phyloP scores from a whole-genome alignment of 2,329 filamentous ascomycete genomes.

The Esteya vermicola region DNA sequence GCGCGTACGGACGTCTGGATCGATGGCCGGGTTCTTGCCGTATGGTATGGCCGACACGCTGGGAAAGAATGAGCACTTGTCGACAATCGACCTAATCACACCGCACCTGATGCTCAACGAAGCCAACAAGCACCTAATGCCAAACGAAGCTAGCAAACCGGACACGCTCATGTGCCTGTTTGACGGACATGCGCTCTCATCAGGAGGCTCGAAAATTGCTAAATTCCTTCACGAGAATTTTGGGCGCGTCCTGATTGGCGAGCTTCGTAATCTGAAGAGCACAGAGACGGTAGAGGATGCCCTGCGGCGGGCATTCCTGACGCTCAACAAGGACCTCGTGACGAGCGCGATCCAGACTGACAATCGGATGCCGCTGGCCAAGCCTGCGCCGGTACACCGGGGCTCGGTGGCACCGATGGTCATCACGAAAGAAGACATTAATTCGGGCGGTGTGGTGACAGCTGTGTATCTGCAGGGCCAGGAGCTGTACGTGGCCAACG shows the following conservation, averaged over 20 bases:
- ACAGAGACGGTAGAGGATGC: conserved; percentile 74
- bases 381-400: conserved; percentile 44
- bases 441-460: conserved; percentile 82
- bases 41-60: conserved; percentile 98
- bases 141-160: conserved; percentile 45
- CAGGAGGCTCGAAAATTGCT: conserved; percentile 84
- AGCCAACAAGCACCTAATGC: conserved; percentile 68
- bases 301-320: conserved; percentile 70
- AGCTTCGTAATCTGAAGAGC: conserved; percentile 60
- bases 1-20: conserved; percentile 93
- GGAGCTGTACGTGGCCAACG: conserved; percentile 87
- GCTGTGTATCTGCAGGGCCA: conserved; percentile 80
- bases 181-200: conserved; percentile 80
- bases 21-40: conserved; percentile 73
- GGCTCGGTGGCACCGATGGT: conserved; percentile 55
- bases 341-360: conserved; percentile 64
- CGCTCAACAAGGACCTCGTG: conserved; percentile 87
- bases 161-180: conserved; percentile 92
- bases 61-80: conserved; percentile 85
- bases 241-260: conserved; percentile 65
- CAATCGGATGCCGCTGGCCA: conserved; percentile 17
- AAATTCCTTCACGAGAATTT: conserved; percentile 97
- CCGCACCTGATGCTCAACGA: conserved; percentile 59
- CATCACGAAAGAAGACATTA: conserved; percentile 76
- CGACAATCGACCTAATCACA: conserved; percentile 89